Evolutionary conservation across 1,284 basidiomycete species (phyloP).

Genomic region (Austroboletus novae-zelandiae): DNA sequence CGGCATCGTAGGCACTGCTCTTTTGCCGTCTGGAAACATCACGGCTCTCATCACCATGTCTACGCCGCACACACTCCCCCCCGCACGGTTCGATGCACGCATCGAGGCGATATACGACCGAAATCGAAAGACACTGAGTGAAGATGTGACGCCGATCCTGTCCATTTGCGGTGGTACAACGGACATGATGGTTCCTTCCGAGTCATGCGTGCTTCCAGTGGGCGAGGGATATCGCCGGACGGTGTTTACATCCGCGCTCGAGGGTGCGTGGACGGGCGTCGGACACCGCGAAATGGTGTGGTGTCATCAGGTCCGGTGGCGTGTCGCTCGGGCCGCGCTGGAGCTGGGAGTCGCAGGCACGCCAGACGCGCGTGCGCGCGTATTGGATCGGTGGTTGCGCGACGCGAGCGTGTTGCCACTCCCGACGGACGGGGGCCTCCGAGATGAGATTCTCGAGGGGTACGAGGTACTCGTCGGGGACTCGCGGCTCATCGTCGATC

Average conservation of each 20-base stretch:
- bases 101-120: constrained; percentile 73
- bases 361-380: constrained; percentile 29
- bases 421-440: constrained; percentile 8
- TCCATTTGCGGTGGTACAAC: constrained; percentile 92
- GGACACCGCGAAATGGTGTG: constrained; percentile 98
- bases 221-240: constrained; percentile 55
- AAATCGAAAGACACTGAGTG: constrained; percentile 37
- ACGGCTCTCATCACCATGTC: constrained; percentile 92
- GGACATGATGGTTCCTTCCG: constrained; percentile 92
- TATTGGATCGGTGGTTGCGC: constrained; percentile 64
- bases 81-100: constrained; percentile 81
- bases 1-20: constrained; percentile 83
- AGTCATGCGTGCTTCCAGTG: constrained; percentile 73
- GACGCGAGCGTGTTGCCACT: constrained; percentile 50
- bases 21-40: constrained; percentile 63
- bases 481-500: constrained; percentile 41
- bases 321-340: constrained; percentile 76
- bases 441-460: constrained; percentile 9
- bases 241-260: constrained; percentile 83
- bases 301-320: constrained; percentile 96
- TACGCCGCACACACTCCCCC: constrained; percentile 87
- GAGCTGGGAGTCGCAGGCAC: constrained; percentile 51
- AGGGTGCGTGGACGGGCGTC: constrained; percentile 91
- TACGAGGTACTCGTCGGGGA: constrained; percentile 39
- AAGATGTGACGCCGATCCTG: constrained; percentile 63